Evolutionary conservation across 1,139 yeast genomes (phyloP), one percentile per base, ranked within the genome.

Genomic region (Pichia sp.): DNA sequence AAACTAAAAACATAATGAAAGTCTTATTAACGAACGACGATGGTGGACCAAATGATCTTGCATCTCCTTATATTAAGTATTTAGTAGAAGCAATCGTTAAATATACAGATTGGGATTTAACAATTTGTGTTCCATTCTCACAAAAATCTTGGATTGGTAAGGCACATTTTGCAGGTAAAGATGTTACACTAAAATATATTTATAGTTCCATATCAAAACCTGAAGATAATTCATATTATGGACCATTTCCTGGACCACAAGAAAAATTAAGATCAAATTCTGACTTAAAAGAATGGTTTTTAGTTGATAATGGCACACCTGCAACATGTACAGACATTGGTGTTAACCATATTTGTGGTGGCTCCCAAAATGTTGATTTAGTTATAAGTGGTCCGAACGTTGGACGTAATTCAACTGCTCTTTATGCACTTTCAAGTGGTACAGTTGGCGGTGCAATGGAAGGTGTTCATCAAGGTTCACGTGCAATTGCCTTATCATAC

Each of bases 401-500:
- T 60, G 99, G 99, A 30, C 81, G 96, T 64, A 93, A 93, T 68
- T 83, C 96, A 2, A 81, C 93, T 41, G 89, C 95, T n/a, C 79
- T 93, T 46, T 93, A 90, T 67, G 87, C 90, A 53, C 78, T 93
- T 63, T 83, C 96, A 13, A 84, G 95, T 61, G 99, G 99, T n/a
- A 93, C 99, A 1, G 87, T 93, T 30, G 99, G 99, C 29, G 98
- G 96, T 1, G 95, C 97, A 0, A 81, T 91, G 90, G 99, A 93
- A 69, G 95, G 93, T 0, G 88, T 87, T 2, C 80, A 93, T 45
- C 84, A 88, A 56, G 91, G 90, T 0, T 78, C 78, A 41, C 83
- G 76, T 61, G 73, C 96, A 3, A 76, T 93, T 56, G 97, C 96
- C 2, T 64, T 93, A 46, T 87, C 96, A 43, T 93, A 81, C 74